These are phyloP conservation scores for Daedaleopsis sinensis DNA, from an alignment of 768 basidiomycete species.

Conservation along the genomic window DNA sequence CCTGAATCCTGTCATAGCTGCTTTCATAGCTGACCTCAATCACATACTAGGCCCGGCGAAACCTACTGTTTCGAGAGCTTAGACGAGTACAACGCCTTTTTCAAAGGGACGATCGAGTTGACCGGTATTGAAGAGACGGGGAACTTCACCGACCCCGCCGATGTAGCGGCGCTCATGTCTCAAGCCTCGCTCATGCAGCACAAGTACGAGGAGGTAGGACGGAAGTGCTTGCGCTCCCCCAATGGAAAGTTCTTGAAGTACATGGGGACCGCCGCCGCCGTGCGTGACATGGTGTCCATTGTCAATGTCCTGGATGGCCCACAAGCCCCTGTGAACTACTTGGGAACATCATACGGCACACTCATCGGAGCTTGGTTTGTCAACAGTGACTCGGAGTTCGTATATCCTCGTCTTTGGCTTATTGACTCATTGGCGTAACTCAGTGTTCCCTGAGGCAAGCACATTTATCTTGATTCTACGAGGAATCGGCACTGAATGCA, in stretches of 20 bases:
- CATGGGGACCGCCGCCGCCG: constrained; percentile 7
- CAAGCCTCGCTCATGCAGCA: neutral
- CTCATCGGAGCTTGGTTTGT: constrained; percentile 1
- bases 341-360: constrained; percentile 3
- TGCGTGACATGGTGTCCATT: constrained; percentile 9
- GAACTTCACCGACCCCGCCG: constrained; percentile 1
- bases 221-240: neutral
- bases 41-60: constrained; percentile 3
- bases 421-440: neutral
- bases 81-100: neutral
- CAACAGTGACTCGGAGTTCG: constrained; percentile 26
- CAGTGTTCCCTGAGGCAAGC: constrained; percentile 14
- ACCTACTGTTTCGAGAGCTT: constrained; percentile 5
- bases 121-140: neutral
- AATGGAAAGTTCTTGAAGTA: constrained; percentile 1
- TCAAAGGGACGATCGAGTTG: neutral
- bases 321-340: constrained; percentile 8
- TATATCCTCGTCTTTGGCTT: neutral
- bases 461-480: neutral
- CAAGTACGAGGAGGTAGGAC: constrained; percentile 1
- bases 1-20: constrained; percentile 43
- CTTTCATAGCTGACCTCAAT: neutral
- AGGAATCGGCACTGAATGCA: neutral
- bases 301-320: constrained; percentile 7
- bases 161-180: neutral